Percentiles rank a stretch among this genome's conserved stretches.
These are phyloP conservation scores for Colletotrichum melonis DNA, from an alignment of 2,329 filamentous ascomycete species.

Conservation along the genomic window DNA sequence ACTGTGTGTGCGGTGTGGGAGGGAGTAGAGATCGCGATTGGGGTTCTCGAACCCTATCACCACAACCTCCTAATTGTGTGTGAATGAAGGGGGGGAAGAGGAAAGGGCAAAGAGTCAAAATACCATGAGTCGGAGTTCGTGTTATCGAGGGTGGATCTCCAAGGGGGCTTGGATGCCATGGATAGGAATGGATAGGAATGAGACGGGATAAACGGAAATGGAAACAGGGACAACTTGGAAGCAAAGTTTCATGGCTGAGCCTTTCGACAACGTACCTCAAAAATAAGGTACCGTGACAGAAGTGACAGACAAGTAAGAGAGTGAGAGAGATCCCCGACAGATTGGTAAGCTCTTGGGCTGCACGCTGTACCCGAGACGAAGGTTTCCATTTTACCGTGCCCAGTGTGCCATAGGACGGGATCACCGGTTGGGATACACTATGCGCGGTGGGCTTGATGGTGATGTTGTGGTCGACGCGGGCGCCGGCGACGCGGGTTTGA, in stretches of 20 bases:
- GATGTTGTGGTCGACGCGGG: background rate
- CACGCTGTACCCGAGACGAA: background rate
- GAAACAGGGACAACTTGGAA: slow-evolving; percentile 13
- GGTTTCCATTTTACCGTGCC: slow-evolving; percentile 2
- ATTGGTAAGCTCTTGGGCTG: slow-evolving; percentile 3
- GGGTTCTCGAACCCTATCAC: slow-evolving; percentile 27
- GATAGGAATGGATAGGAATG: background rate
- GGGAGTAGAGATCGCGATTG: slow-evolving; percentile 19
- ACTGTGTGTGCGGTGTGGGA: slow-evolving; percentile 9
- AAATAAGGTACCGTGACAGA: background rate
- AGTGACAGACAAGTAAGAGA: background rate
- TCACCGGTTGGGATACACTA: slow-evolving; percentile 1
- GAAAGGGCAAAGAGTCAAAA: background rate
- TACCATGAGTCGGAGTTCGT: slow-evolving; percentile 23
- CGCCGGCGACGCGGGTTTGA: background rate
- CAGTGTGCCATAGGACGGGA: background rate
- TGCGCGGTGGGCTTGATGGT: background rate
- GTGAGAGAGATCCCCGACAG: background rate
- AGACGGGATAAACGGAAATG: slow-evolving; percentile 7
- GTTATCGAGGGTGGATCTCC: slow-evolving; percentile 26
- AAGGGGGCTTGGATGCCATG: background rate
- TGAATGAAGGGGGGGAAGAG: background rate
- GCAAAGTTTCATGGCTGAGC: slow-evolving; percentile 10
- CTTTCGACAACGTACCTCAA: background rate
- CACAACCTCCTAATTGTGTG: background rate